Conservation (phyloP, 768 basidiomycete species). For the Leucocoprinus sp. region DNA sequence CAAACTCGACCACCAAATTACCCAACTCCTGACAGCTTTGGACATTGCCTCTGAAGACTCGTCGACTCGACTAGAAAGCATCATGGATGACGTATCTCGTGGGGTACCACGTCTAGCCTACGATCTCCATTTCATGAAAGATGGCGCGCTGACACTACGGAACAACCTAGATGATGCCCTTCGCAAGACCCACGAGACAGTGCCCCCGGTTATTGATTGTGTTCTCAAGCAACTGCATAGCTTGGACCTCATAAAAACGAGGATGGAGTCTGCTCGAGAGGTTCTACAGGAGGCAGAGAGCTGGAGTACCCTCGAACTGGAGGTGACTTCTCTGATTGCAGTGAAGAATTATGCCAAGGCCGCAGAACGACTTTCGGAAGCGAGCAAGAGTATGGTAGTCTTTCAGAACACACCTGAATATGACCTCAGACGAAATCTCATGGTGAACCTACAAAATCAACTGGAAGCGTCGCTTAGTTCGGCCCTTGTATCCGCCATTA, state of each 20-base stretch:
- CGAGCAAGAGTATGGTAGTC: conserved; percentile 80
- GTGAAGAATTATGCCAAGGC: conserved; percentile 82
- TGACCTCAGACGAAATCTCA: conserved; percentile 73
- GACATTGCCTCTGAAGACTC: conserved; percentile 88
- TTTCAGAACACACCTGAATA: conserved; percentile 92
- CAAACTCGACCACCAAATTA: conserved; percentile 65
- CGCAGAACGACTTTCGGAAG: conserved; percentile 86
- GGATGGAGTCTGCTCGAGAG: conserved; percentile 85
- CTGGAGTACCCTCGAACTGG: conserved; percentile 92
- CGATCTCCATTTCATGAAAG: conserved; percentile 96
- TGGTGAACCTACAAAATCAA: conserved; percentile 93
- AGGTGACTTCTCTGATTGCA: conserved; percentile 77
- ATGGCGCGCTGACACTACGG: conserved; percentile 76
- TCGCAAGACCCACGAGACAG: conserved; percentile 39
- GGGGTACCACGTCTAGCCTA: conserved; percentile 87
- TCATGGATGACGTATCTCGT: conserved; percentile 89
- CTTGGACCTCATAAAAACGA: conserved; percentile 73
- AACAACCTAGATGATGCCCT: conserved; percentile 56
- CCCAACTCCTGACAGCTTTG: conserved; percentile 67
- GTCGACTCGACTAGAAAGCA: conserved; percentile 74
- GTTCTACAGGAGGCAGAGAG: conserved; percentile 92
- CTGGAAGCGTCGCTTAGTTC: conserved; percentile 88
- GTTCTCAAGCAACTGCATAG: conserved; percentile 73
- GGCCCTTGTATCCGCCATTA: conserved; percentile 84
- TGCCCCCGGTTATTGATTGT: conserved; percentile 48